Evolutionary conservation across 2,329 filamentous ascomycete genomes (phyloP).

Genomic region (Xylaria sp.): DNA sequence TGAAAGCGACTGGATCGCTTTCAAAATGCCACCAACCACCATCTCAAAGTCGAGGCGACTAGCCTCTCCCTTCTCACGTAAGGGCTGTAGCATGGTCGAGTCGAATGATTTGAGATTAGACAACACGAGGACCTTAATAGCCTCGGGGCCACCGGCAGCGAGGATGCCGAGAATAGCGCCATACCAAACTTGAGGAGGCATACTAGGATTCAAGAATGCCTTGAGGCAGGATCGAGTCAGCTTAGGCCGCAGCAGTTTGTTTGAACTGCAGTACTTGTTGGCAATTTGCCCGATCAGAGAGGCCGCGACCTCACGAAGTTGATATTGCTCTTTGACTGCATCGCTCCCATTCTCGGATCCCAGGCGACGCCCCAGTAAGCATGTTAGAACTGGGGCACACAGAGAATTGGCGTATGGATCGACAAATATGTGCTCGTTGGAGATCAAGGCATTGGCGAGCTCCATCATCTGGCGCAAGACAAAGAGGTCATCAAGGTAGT

Average conservation of each 20-base stretch:
- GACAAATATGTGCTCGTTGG: conserved; percentile 82
- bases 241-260: conserved; percentile 84
- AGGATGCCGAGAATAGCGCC: conserved; percentile 85
- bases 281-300: conserved; percentile 83
- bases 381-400: conserved; percentile 89
- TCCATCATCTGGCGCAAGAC: conserved; percentile 93
- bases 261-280: conserved; percentile 82
- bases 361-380: conserved; percentile 84
- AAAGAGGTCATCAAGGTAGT: conserved; percentile 90
- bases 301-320: conserved; percentile 85
- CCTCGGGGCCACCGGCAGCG: conserved; percentile 76
- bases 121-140: conserved; percentile 66
- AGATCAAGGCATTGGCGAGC: conserved; percentile 83
- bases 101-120: conserved; percentile 68
- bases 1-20: conserved; percentile 61
- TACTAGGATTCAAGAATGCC: conserved; percentile 87
- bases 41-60: conserved; percentile 63
- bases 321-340: conserved; percentile 73
- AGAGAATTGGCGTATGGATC: conserved; percentile 72
- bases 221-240: conserved; percentile 94
- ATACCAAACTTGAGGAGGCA: conserved; percentile 86
- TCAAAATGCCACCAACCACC: conserved; percentile 66
- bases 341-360: conserved; percentile 67
- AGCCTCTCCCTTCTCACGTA: conserved; percentile 60
- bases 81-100: conserved; percentile 62